phyloP scores from a whole-genome alignment of 352 stramenopile genomes.

The Pseudoperonospora humuli region DNA sequence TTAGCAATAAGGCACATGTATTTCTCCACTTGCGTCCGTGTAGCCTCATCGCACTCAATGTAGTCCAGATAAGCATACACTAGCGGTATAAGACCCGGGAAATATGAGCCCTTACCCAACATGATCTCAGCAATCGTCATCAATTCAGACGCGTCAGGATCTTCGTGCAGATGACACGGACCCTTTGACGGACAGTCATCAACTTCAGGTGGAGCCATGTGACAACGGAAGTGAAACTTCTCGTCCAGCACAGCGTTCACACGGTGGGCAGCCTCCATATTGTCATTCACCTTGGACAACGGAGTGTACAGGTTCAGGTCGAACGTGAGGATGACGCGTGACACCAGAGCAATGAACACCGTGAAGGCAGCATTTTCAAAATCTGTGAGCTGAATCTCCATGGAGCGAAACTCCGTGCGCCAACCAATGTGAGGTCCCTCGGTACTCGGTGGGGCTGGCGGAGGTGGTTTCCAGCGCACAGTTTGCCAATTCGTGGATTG shows the following conservation, averaged over 20 bases:
- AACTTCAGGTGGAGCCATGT: constrained; percentile 85
- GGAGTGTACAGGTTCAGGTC: constrained; percentile 99
- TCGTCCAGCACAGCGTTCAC: constrained; percentile 91
- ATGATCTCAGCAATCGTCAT: constrained; percentile 98
- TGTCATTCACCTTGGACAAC: constrained; percentile 97
- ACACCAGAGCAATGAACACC: constrained; percentile 97
- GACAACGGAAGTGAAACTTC: constrained; percentile 97
- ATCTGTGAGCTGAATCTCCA: constrained; percentile 99
- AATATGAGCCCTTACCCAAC: constrained; percentile 94
- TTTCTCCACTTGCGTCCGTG: constrained; percentile 53
- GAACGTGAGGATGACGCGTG: constrained; percentile 98
- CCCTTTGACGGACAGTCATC: constrained; percentile 47
- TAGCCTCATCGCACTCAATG: constrained; percentile 94
- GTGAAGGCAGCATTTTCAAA: constrained; percentile 99
- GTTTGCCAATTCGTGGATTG: constrained; percentile 99
- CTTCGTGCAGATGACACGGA: constrained; percentile 46
- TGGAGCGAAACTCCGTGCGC: constrained; percentile 93
- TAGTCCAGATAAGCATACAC: constrained; percentile 96
- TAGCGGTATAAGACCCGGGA: constrained; percentile 94
- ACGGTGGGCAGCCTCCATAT: constrained; percentile 97
- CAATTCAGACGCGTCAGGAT: constrained; percentile 78
- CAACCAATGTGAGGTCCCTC: constrained; percentile 65
- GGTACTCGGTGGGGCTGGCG: constrained; percentile 40
- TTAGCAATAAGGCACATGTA: constrained; percentile 91
- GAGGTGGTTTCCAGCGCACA: constrained; percentile 99